Base-by-base conservation (phyloP, 305 asterid genomes). In the Rubia balearica region DNA sequence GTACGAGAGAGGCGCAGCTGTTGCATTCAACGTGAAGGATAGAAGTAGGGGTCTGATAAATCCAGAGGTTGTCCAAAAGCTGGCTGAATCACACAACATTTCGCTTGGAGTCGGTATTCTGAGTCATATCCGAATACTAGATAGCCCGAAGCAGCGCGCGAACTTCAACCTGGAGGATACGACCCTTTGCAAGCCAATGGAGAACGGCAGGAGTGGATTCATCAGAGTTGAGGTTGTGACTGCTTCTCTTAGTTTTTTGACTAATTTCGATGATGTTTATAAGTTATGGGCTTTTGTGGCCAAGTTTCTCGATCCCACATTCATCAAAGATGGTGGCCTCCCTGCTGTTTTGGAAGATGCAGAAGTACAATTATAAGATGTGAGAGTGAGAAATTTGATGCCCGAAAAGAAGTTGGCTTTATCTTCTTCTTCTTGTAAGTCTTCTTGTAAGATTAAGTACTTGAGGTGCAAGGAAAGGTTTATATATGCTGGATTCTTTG, bases 1-100 rank as follows among this genome's bases (percentile, higher is more conserved):
- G 69, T 91, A 93, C 16, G 97, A 93, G 76, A 85, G 98, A 79
- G 98, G 98, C 0, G 97, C 97, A n/a, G 85, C 98, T 7, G 95
- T 93, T 63, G 97, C 98, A 6, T 93, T 93, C 76, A 93, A 93
- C 13, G 89, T 93, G 62, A 87, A 91, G 81, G 96, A 88, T 75
- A 85, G 84, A 78, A 88, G 80, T 75, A 69, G 87, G 72, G 96
- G 98, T 68, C 73, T 91, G 74, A 80, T 93, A 55, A 89, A 85
- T 61, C 98, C 98, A 2, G 98, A 93, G 74, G 75, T 91, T 36
- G 92, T 90, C 62, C 96, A 83, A 74, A 93, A 89, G 79, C 81
- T 93, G 83, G 98, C 92, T 0, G 97, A 93, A 75, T 75, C 86
- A 0, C 73, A 81, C 48, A 89, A 89, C 16, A 88, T 93, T 78